Conservation (phyloP, 2,329 filamentous ascomycete genomes). For the Sclerotinia nivalis region DNA sequence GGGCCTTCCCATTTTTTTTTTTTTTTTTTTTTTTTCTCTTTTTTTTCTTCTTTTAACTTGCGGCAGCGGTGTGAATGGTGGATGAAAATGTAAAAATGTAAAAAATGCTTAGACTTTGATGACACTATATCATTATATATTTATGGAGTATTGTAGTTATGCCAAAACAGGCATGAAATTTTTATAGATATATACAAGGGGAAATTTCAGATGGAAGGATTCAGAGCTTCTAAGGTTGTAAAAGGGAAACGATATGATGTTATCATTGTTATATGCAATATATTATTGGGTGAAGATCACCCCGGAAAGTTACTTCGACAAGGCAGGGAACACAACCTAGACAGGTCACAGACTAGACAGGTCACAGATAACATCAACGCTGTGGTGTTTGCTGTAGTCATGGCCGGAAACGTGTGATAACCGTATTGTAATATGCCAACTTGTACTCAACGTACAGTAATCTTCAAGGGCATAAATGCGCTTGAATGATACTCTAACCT, state of each 20-base stretch:
- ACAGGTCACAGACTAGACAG: background rate
- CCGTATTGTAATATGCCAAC: background rate
- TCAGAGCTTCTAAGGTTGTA: background rate
- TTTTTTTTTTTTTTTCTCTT: too few relatives aligned
- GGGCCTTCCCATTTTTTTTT: background rate
- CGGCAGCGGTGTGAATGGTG: constrained; percentile 22
- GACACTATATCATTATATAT: constrained; percentile 6
- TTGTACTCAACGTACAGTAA: constrained; percentile 1
- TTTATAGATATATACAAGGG: background rate
- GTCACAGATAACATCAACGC: background rate
- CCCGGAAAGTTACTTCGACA: constrained; percentile 11
- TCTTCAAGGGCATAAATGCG: background rate
- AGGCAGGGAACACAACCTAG: background rate
- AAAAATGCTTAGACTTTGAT: constrained; percentile 8
- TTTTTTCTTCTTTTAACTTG: background rate
- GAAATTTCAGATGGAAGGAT: background rate
- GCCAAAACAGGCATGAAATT: constrained; percentile 1
- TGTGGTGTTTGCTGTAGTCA: constrained; percentile 4
- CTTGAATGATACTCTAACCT: constrained; percentile 9
- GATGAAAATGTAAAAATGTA: background rate
- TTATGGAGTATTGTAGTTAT: background rate
- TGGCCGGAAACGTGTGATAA: background rate
- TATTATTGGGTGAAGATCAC: constrained; percentile 12
- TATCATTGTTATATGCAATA: background rate
- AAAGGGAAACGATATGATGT: background rate